A percentile compares a stretch with the other conserved stretches of the same genome.
phyloP scores from a whole-genome alignment of 371 early-diverging fungal genomes.

The Mucor saturninus region DNA sequence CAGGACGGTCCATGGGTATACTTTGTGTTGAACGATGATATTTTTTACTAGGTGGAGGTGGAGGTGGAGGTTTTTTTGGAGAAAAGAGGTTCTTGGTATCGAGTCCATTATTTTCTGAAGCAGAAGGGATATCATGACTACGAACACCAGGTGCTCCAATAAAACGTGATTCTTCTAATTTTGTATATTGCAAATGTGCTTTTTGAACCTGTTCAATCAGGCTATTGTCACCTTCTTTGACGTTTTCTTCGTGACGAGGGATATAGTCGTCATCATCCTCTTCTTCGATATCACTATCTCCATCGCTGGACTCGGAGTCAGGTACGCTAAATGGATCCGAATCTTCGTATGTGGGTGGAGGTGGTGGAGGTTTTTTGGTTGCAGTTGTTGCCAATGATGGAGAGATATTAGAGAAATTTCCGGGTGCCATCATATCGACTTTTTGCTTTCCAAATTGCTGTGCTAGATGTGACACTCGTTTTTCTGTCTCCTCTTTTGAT shows the following conservation, averaged over 20 bases:
- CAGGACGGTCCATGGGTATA: conserved; percentile 14
- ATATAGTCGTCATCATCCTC: conserved; percentile 8
- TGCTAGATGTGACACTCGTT: conserved; percentile 12
- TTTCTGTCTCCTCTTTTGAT: conserved; percentile 1
- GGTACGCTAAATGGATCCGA: conserved; percentile 5
- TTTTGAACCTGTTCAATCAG: conserved; percentile 32
- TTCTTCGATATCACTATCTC: conserved; percentile 20
- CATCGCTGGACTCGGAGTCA: conserved; percentile 14
- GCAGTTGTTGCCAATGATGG: background rate
- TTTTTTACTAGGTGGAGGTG: conserved; percentile 49
- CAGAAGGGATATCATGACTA: conserved; percentile 12
- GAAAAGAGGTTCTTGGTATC: conserved; percentile 4
- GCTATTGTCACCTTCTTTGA: conserved; percentile 13
- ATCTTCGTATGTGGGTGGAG: conserved; percentile 2
- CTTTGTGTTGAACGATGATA: conserved; percentile 37
- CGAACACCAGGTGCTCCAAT: conserved; percentile 16
- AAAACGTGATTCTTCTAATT: conserved; percentile 30
- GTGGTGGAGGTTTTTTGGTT: conserved; percentile 3
- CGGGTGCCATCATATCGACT: conserved; percentile 5
- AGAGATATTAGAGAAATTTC: conserved; percentile 11
- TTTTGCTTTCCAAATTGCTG: conserved; percentile 18
- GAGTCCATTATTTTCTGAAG: conserved; percentile 2
- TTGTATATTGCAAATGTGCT: conserved; percentile 31
- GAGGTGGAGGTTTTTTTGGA: conserved; percentile 36
- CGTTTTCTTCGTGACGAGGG: background rate